Base-by-base conservation (phyloP, 1,284 basidiomycete genomes). In the Ceratobasidium sp. region DNA sequence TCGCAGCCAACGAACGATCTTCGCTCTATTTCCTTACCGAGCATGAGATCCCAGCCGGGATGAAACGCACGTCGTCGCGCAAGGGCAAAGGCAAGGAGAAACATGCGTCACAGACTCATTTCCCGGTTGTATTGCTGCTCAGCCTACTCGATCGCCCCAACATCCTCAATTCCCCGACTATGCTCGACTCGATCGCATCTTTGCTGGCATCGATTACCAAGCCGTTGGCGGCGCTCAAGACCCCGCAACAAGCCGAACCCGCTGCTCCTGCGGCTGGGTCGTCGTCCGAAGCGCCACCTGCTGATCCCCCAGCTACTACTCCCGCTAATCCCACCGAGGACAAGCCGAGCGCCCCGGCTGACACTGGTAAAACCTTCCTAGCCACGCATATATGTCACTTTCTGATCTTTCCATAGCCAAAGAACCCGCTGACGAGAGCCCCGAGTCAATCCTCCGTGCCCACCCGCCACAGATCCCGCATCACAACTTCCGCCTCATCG, bases 61-160 rank as follows among this genome's bases (percentile, higher is more conserved):
- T 96, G 29, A 89, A 89, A 77, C 89, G 90, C 78, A 82, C 85
- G 7, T 83, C 86, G 0, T 87, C 87, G 13, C 94, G 91, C 83
- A 97, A 97, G 81, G 94, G 94, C 24, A 97, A 97, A 82, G 94
- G 94, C 24, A 98, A 98, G 82, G 94, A 96, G 81, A 94, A 93
- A 81, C 90, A 91, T 78, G 83, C 85, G 0, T 86, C 92, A 0
- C 92, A 94, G 80, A 90, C 90, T 0, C 93, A 95, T 79, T 97
- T 92, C 81, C 96, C 96, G 2, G 91, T 98, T 74, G 94, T 96
- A 61, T 86, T 96, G 2, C 84, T 98, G 4, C 86, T 98, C 41
- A 88, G 92, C 56, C 86, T 98, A 24, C 86, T 98, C 62, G 95
- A 97, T 79, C 89, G 94, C 9, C 90, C 93, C 75, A 88, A 89